phyloP scores from a whole-genome alignment of 495 filamentous ascomycete genomes.

The Venustampulla echinocandica region DNA sequence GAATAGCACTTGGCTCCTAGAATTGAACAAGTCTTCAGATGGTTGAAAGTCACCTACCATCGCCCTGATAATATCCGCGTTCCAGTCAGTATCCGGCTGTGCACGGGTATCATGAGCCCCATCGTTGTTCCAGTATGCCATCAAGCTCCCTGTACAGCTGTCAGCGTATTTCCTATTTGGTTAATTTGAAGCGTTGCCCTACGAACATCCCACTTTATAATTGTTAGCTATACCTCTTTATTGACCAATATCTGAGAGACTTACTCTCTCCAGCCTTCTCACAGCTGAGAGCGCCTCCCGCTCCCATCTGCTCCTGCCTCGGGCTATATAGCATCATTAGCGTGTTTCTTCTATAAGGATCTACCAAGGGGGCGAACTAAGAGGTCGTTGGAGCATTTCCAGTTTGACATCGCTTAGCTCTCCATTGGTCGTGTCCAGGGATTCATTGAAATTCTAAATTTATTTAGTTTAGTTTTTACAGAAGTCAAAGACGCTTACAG shows the following conservation, averaged over 20 bases:
- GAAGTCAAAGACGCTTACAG: neutral
- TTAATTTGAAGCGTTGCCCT: neutral
- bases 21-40: constrained; percentile 1
- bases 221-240: neutral
- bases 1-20: neutral
- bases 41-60: constrained; percentile 4
- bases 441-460: constrained; percentile 3
- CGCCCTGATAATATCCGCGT: constrained; percentile 3
- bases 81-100: constrained; percentile 1
- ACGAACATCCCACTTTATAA: neutral
- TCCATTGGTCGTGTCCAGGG: neutral
- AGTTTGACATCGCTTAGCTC: neutral
- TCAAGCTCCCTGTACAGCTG: neutral
- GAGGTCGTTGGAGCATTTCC: constrained; percentile 1
- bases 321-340: neutral
- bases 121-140: constrained; percentile 2
- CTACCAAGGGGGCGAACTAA: neutral
- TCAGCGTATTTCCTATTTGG: neutral
- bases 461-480: neutral
- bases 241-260: neutral
- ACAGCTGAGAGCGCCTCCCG: neutral
- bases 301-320: constrained; percentile 2
- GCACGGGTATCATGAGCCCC: neutral
- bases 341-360: neutral
- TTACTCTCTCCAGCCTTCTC: constrained; percentile 3